Percentiles rank a stretch among this genome's conserved stretches.
These are phyloP conservation scores for Chenopodium berlandieri DNA, from an alignment of 148 eudicot species.

Conservation along the genomic window DNA sequence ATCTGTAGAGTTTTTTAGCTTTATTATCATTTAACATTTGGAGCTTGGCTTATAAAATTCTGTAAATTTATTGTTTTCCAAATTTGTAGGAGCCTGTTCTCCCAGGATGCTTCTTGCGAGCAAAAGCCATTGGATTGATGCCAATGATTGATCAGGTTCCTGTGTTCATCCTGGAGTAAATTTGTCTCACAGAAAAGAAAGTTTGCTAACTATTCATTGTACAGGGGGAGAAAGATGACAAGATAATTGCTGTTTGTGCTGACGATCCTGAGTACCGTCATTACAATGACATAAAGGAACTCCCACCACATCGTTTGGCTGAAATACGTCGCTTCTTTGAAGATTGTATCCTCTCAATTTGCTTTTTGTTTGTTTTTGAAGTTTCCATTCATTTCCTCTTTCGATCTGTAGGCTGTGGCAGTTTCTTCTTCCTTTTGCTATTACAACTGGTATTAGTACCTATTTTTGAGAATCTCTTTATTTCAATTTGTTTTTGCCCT, in stretches of 20 bases:
- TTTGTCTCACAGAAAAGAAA: background rate
- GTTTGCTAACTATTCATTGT: constrained; percentile 8
- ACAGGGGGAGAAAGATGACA: constrained; percentile 85
- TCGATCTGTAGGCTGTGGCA: background rate
- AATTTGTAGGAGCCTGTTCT: constrained; percentile 67
- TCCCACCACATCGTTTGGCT: constrained; percentile 85
- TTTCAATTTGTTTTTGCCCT: background rate
- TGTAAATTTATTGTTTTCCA: background rate
- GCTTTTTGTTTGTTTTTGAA: too few species aligned
- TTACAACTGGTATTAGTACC: background rate
- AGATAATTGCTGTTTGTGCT: constrained; percentile 83
- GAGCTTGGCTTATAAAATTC: background rate
- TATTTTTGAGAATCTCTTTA: background rate
- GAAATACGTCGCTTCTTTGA: constrained; percentile 88
- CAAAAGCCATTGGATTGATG: constrained; percentile 82
- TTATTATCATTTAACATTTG: background rate
- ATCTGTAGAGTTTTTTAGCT: background rate
- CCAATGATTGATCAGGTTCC: constrained; percentile 85
- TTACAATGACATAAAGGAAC: constrained; percentile 71
- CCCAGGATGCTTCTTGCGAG: constrained; percentile 84
- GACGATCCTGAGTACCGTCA: constrained; percentile 77
- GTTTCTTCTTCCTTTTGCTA: background rate
- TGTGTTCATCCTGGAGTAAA: background rate
- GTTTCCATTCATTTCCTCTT: background rate
- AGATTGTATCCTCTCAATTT: constrained; percentile 61